phyloP scores from a whole-genome alignment of 2,329 filamentous ascomycete genomes.

The Xylogone sp. region DNA sequence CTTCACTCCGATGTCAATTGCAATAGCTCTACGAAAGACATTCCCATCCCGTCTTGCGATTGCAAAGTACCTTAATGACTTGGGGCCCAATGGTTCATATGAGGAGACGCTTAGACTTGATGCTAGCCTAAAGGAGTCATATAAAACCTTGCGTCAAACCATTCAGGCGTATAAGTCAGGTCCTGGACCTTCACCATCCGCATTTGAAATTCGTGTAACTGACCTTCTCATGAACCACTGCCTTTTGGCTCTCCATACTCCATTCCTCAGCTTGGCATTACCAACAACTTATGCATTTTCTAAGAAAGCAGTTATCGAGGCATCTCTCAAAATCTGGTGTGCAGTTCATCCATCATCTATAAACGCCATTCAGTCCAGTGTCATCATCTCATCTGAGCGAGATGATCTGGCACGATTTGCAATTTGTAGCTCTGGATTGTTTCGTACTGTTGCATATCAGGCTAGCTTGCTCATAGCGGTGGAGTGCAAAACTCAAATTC shows the following conservation, averaged over 20 bases:
- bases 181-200: constrained; percentile 19
- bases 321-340: constrained; percentile 43
- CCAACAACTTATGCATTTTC: constrained; percentile 46
- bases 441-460: constrained; percentile 32
- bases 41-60: constrained; percentile 41
- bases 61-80: constrained; percentile 39
- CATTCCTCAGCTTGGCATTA: constrained; percentile 40
- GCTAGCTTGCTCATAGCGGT: constrained; percentile 33
- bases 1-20: constrained; percentile 38
- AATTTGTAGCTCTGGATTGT: constrained; percentile 37
- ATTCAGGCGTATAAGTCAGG: constrained; percentile 21
- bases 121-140: constrained; percentile 35
- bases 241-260: constrained; percentile 51
- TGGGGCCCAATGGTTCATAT: constrained; percentile 35
- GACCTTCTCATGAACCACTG: constrained; percentile 52
- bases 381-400: background rate
- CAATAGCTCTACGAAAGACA: constrained; percentile 38
- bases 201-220: constrained; percentile 41
- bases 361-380: constrained; percentile 6
- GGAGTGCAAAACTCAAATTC: constrained; percentile 37
- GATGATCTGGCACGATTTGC: constrained; percentile 36
- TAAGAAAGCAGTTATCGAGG: constrained; percentile 43
- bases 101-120: constrained; percentile 42
- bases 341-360: constrained; percentile 29
- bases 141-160: constrained; percentile 35